These are phyloP conservation scores for Clavispora asparagi DNA, from an alignment of 805 yeast species.

Conservation along the genomic window DNA sequence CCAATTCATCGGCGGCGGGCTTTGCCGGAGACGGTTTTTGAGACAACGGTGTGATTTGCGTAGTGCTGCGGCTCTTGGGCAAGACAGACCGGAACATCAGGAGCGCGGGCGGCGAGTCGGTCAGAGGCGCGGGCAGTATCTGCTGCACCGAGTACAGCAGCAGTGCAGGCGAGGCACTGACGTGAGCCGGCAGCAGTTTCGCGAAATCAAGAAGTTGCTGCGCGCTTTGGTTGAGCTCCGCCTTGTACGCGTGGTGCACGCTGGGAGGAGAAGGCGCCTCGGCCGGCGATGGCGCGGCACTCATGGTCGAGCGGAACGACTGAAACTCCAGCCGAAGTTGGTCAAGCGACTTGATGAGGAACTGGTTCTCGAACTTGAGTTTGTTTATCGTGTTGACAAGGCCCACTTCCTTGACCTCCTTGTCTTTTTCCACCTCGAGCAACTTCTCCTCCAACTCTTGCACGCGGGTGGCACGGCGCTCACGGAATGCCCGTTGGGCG, in stretches of 20 bases:
- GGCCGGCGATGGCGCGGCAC: conserved; percentile 4
- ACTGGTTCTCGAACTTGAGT: conserved; percentile 42
- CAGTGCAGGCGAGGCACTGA: conserved; percentile 17
- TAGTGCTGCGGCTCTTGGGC: conserved; percentile 5
- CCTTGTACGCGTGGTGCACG: conserved; percentile 6
- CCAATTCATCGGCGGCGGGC: conserved; percentile 24
- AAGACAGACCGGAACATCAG: conserved; percentile 1
- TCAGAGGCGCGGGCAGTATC: conserved; percentile 51
- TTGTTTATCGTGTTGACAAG: conserved; percentile 47
- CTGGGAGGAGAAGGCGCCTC: neutral
- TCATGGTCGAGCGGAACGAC: conserved; percentile 7
- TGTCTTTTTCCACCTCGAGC: conserved; percentile 61
- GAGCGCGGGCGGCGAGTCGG: conserved; percentile 38
- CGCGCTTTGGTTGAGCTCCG: conserved; percentile 15
- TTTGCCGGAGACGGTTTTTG: conserved; percentile 11
- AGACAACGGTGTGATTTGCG: conserved; percentile 11
- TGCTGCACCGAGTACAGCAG: conserved; percentile 39
- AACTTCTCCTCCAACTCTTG: conserved; percentile 70
- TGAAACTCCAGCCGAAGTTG: conserved; percentile 33
- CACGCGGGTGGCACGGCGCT: conserved; percentile 77
- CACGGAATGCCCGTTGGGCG: conserved; percentile 90
- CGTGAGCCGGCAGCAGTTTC: conserved; percentile 14
- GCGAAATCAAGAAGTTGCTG: conserved; percentile 16
- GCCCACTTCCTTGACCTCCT: conserved; percentile 54
- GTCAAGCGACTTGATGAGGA: conserved; percentile 38